Base-by-base conservation (phyloP, 148 eudicot species). In the Fagopyrum homotropicum region DNA sequence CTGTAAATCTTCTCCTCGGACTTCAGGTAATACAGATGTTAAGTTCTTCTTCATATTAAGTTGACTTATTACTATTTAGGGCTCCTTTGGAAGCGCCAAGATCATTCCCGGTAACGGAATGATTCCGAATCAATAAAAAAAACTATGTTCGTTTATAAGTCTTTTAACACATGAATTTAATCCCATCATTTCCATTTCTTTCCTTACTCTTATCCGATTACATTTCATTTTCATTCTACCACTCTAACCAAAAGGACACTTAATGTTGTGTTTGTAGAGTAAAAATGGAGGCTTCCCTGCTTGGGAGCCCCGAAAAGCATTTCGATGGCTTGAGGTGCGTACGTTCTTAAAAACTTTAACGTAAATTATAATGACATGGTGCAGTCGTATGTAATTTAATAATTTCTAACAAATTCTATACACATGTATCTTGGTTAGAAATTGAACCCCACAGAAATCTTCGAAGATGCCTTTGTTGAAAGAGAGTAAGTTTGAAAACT, bases 281-380 rank as follows among this genome's bases (percentile, higher is more conserved):
- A 74, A 69, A 26, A 84, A 72, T 71, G 89, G 89, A n/a, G 89
- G 89, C 45, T 79, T 87, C 14, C 74, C 86, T 54, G 89, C 88
- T 75, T 85, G 88, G 91, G 88, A 88, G 75, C 84, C 91, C 0
- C 77, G 77, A 6, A 68, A 87, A 77, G 82, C 91, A 16, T 85
- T 52, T 72, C 78, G 79, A n/a, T 88, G 91, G 88, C 49, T 88
- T 7, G 88, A 88, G 87, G 88, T 82, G 72, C 63, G 88, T 82
- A 69, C 63, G 72, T 78, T 16, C 19, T 40, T 66, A 4, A 59
- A 6, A 8, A 40, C 12, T 17, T 50, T 1, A 7, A 70, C 2
- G 17, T 15, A 9, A n/a, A n/a, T n/a, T 9, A 14, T 45, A 56
- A 4, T 4, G 50, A 35, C 40, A 35, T 1, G 40, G 40, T 35